These are phyloP conservation scores for Leccinum subtestaceum DNA, from an alignment of 768 basidiomycete species.

Conservation along the genomic window DNA sequence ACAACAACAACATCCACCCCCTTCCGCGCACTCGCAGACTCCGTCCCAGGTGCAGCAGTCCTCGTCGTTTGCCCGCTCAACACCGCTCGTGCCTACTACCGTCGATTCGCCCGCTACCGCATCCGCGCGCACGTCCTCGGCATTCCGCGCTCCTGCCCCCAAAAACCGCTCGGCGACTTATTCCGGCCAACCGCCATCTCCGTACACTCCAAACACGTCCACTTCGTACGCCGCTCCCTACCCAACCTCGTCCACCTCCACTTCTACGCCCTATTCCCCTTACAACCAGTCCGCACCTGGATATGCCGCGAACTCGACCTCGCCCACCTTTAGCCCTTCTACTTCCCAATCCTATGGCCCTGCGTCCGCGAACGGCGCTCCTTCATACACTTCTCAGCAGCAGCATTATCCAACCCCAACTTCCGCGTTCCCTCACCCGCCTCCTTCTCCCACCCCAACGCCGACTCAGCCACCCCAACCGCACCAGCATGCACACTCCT, in stretches of 20 bases:
- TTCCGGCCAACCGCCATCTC: slow-evolving; percentile 14
- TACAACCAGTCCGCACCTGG: slow-evolving; percentile 19
- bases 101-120: slow-evolving; percentile 18
- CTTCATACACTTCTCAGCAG: slow-evolving; percentile 17
- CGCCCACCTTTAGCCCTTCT: slow-evolving; percentile 24
- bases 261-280: slow-evolving; percentile 17
- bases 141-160: slow-evolving; percentile 15
- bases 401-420: slow-evolving; percentile 25
- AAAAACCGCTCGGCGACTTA: slow-evolving; percentile 21
- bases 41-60: slow-evolving; percentile 18
- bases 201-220: slow-evolving; percentile 21
- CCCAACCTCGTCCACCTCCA: slow-evolving; percentile 17
- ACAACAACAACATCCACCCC: not conserved
- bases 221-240: slow-evolving; percentile 15
- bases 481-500: slow-evolving; percentile 18
- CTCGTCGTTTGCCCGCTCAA: slow-evolving; percentile 26
- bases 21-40: slow-evolving; percentile 3
- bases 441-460: slow-evolving; percentile 31
- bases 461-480: slow-evolving; percentile 26
- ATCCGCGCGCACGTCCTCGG: slow-evolving; percentile 7
- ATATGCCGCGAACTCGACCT: slow-evolving; percentile 22
- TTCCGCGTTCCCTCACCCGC: slow-evolving; percentile 27
- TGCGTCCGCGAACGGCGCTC: slow-evolving; percentile 8
- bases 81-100: slow-evolving; percentile 30
- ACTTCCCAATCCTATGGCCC: slow-evolving; percentile 20